A percentile compares a stretch with the other conserved stretches of the same genome.
Conservation (phyloP, 2,329 filamentous ascomycete species). For the Paecilomyces niveus region DNA sequence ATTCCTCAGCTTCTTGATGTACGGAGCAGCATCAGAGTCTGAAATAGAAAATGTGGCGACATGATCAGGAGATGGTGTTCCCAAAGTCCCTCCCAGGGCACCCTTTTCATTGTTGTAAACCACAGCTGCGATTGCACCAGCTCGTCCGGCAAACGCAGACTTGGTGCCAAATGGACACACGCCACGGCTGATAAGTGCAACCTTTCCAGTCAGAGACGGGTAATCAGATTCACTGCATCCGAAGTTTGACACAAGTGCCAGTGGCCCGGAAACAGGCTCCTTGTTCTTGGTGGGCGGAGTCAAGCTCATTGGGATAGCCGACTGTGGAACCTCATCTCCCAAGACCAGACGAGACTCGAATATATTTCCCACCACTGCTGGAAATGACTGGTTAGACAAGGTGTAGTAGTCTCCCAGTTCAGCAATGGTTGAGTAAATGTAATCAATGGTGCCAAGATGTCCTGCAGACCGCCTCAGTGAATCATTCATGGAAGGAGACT, state of each 20-base stretch:
- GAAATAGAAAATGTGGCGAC: slow-evolving; percentile 60
- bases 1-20: slow-evolving; percentile 48
- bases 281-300: slow-evolving; percentile 44
- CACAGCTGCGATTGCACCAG: slow-evolving; percentile 63
- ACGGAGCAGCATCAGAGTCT: slow-evolving; percentile 50
- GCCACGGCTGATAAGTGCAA: slow-evolving; percentile 66
- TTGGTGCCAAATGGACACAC: slow-evolving; percentile 66
- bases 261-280: slow-evolving; percentile 44
- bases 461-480: slow-evolving; percentile 35
- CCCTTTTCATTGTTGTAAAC: slow-evolving; percentile 67
- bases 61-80: slow-evolving; percentile 46
- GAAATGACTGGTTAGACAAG: slow-evolving; percentile 51
- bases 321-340: slow-evolving; percentile 44
- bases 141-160: slow-evolving; percentile 58
- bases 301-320: slow-evolving; percentile 54
- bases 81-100: slow-evolving; percentile 60
- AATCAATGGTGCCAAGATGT: slow-evolving; percentile 58
- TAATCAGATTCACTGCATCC: slow-evolving; percentile 62
- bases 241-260: slow-evolving; percentile 55
- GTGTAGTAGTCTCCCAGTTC: slow-evolving; percentile 27
- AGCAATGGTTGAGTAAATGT: slow-evolving; percentile 51
- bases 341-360: slow-evolving; percentile 53
- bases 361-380: slow-evolving; percentile 53
- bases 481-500: slow-evolving; percentile 14
- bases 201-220: slow-evolving; percentile 53